Percentiles rank a stretch among this genome's conserved stretches.
phyloP scores from a whole-genome alignment of 2,329 filamentous ascomycete species.

The Colletotrichum gloeosporioides region DNA sequence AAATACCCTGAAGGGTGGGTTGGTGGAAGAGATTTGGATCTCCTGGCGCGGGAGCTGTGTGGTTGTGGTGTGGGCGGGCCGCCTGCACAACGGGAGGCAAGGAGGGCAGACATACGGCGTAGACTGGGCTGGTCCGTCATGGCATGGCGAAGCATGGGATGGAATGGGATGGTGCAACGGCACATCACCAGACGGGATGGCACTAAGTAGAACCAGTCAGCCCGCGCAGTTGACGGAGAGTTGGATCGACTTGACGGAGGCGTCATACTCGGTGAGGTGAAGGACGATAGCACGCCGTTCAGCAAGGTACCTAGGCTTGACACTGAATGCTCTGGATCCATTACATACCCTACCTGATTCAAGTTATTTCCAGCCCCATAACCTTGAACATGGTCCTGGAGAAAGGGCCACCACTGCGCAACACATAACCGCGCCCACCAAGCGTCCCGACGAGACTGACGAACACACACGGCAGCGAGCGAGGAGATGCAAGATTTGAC shows the following conservation, averaged over 20 bases:
- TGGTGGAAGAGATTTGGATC: constrained; percentile 9
- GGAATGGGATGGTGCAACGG: not conserved
- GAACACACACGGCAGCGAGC: constrained; percentile 16
- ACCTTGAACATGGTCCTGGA: not conserved
- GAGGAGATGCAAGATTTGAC: constrained; percentile 35
- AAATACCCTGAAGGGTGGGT: constrained; percentile 3
- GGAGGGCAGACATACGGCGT: not conserved
- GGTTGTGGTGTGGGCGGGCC: constrained; percentile 17
- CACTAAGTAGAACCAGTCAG: not conserved
- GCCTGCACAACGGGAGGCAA: not conserved
- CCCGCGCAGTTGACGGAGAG: not conserved
- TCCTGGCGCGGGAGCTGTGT: constrained; percentile 11
- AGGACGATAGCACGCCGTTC: not conserved
- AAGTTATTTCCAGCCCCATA: not conserved
- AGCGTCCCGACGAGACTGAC: not conserved
- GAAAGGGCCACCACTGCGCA: not conserved
- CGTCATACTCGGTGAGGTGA: not conserved
- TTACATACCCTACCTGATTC: not conserved
- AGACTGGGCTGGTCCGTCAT: not conserved
- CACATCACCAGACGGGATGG: not conserved
- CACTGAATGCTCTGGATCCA: not conserved
- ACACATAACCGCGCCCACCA: not conserved
- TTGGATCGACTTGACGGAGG: not conserved
- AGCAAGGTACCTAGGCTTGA: not conserved
- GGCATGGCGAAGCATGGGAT: not conserved